Percentiles rank a stretch among this genome's conserved stretches.
These are phyloP conservation scores for Phytophthora fragariae DNA, from an alignment of 352 stramenopile genomes.

Conservation along the genomic window DNA sequence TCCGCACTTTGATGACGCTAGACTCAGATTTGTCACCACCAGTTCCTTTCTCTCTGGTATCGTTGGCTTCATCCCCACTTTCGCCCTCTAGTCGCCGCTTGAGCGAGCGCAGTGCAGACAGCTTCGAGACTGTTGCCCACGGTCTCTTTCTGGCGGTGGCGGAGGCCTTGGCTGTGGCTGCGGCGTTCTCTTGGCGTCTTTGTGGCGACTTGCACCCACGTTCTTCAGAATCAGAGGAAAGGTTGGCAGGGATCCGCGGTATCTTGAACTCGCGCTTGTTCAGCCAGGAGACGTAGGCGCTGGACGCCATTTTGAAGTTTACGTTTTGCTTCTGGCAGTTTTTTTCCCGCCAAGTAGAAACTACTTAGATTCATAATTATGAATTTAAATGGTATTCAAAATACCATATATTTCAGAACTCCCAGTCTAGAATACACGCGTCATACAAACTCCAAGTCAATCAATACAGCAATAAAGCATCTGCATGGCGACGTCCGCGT, in stretches of 20 bases:
- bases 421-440: background rate
- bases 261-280: constrained; percentile 23
- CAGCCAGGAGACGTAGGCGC: constrained; percentile 10
- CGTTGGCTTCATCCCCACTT: background rate
- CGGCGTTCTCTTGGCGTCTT: background rate
- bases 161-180: background rate
- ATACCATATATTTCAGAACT: background rate
- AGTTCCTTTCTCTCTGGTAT: background rate
- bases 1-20: background rate
- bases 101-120: background rate
- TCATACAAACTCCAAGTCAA: background rate
- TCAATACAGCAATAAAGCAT: background rate
- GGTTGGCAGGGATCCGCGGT: background rate
- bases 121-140: background rate
- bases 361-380: background rate
- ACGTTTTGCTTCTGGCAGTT: no score
- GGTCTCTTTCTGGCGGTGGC: background rate
- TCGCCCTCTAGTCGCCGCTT: background rate
- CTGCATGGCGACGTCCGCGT: constrained; percentile 31
- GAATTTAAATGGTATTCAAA: no score
- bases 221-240: background rate
- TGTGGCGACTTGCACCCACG: background rate
- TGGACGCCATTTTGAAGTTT: constrained; percentile 4
- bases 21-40: background rate
- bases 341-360: background rate